Conservation (phyloP, 352 stramenopile species). For the Peronospora farinosa region DNA sequence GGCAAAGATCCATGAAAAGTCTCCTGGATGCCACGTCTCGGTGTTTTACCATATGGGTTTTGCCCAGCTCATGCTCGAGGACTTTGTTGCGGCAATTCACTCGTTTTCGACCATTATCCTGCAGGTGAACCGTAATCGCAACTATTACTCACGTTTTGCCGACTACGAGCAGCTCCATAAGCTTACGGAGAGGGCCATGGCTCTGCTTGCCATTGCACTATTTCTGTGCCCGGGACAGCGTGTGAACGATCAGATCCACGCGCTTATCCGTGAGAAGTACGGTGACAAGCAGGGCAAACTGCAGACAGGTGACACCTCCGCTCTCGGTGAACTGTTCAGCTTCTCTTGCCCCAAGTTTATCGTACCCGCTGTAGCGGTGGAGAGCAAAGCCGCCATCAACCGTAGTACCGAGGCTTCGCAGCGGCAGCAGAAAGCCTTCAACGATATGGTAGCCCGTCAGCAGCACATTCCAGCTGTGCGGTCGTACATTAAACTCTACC, state of each 20-base stretch:
- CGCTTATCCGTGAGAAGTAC: slow-evolving; percentile 92
- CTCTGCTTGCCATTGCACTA: slow-evolving; percentile 87
- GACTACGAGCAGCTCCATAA: slow-evolving; percentile 94
- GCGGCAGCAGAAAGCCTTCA: slow-evolving; percentile 83
- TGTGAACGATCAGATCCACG: slow-evolving; percentile 81
- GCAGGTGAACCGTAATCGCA: slow-evolving; percentile 84
- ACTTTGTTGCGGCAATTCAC: slow-evolving; percentile 91
- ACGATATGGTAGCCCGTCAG: slow-evolving; percentile 86
- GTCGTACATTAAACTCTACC: slow-evolving; percentile 96
- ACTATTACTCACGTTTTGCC: slow-evolving; percentile 88
- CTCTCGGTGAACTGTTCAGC: slow-evolving; percentile 87
- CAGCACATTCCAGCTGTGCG: slow-evolving; percentile 86
- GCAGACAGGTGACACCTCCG: slow-evolving; percentile 71
- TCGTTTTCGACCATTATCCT: slow-evolving; percentile 87
- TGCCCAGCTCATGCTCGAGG: slow-evolving; percentile 94
- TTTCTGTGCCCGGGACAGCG: slow-evolving; percentile 85
- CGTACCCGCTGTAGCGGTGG: slow-evolving; percentile 64
- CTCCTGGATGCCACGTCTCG: slow-evolving; percentile 90
- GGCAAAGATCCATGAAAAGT: slow-evolving; percentile 85
- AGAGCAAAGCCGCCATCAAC: slow-evolving; percentile 49
- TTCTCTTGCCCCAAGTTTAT: slow-evolving; percentile 95
- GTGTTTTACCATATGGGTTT: slow-evolving; percentile 97
- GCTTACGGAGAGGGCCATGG: slow-evolving; percentile 92
- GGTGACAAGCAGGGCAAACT: slow-evolving; percentile 85
- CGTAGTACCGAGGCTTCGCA: slow-evolving; percentile 56